These are phyloP conservation scores for Naganishia onofrii DNA, from an alignment of 768 basidiomycete species.

Conservation along the genomic window DNA sequence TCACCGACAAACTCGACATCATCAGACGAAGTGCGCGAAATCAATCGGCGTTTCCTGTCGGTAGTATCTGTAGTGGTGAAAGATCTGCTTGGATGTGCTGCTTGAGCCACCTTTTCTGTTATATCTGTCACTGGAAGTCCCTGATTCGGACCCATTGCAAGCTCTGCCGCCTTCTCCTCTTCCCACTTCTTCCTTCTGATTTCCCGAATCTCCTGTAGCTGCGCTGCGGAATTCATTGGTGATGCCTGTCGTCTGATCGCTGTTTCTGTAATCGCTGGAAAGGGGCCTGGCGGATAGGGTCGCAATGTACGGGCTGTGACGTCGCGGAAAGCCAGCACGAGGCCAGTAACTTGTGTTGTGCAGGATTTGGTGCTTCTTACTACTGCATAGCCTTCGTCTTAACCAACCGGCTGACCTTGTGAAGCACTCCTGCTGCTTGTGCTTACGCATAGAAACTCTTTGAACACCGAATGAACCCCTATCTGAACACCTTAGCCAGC, in stretches of 20 bases:
- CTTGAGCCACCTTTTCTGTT: not conserved
- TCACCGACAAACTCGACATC: slow-evolving; percentile 8
- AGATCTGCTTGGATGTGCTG: not conserved
- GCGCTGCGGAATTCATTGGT: not conserved
- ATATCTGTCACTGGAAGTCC: not conserved
- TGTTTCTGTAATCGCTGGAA: not conserved
- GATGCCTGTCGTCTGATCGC: not conserved
- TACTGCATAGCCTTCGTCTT: too few species aligned
- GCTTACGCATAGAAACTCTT: too few species aligned
- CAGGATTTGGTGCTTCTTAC: too few species aligned
- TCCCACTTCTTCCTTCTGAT: slow-evolving; percentile 10
- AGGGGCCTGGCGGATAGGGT: too few species aligned
- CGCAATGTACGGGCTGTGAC: too few species aligned
- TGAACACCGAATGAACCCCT: too few species aligned
- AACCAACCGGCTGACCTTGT: too few species aligned
- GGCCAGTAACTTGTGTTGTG: too few species aligned
- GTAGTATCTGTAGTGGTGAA: not conserved
- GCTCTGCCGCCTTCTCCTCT: slow-evolving; percentile 5
- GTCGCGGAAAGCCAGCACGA: too few species aligned
- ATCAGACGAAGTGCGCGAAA: slow-evolving; percentile 3
- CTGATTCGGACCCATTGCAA: not conserved
- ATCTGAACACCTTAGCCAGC: too few species aligned
- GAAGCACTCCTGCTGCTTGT: too few species aligned
- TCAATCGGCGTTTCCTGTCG: not conserved
- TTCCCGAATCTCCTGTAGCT: not conserved